Conservation (phyloP, 352 stramenopile species). For the Globisporangium nagaii region DNA sequence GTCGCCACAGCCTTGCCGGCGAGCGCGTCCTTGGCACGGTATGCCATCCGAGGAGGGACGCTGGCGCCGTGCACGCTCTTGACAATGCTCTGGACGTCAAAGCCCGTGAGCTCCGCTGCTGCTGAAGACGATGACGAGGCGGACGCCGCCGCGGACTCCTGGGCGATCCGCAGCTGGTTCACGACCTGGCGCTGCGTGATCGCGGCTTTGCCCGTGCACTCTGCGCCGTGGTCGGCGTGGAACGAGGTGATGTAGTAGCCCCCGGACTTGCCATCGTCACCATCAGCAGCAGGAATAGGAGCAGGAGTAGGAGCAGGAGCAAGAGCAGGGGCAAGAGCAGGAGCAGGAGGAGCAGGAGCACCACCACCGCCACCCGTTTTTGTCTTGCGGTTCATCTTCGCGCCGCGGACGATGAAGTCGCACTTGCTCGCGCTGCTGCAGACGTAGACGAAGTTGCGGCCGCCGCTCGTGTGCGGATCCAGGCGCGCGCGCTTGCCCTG, state of each 20-base stretch:
- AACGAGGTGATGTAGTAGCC: constrained; percentile 26
- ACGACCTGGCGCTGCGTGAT: constrained; percentile 33
- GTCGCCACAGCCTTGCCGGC: constrained; percentile 10
- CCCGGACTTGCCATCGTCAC: not conserved
- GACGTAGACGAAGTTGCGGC: constrained; percentile 40
- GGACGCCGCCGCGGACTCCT: not conserved
- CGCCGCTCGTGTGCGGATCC: constrained; percentile 29
- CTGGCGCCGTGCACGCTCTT: constrained; percentile 28
- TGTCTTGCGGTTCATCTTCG: not conserved
- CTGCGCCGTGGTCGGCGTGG: constrained; percentile 17
- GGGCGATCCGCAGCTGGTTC: not conserved
- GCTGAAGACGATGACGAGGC: not conserved
- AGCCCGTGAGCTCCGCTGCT: constrained; percentile 17
- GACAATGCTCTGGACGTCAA: constrained; percentile 27
- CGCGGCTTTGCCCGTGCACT: constrained; percentile 27
- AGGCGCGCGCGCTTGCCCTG: constrained; percentile 37
- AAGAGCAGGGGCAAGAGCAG: too few species aligned
- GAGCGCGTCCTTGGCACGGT: constrained; percentile 21
- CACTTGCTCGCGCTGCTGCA: constrained; percentile 38
- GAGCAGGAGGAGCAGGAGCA: too few species aligned
- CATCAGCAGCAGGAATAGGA: too few species aligned
- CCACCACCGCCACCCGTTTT: not conserved
- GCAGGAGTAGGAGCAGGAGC: too few species aligned
- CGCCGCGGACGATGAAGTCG: constrained; percentile 26
- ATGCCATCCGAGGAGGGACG: constrained; percentile 26